Percentiles rank a stretch among this genome's conserved stretches.
phyloP scores from a whole-genome alignment of 2,329 filamentous ascomycete genomes.

The Dothistroma pini region DNA sequence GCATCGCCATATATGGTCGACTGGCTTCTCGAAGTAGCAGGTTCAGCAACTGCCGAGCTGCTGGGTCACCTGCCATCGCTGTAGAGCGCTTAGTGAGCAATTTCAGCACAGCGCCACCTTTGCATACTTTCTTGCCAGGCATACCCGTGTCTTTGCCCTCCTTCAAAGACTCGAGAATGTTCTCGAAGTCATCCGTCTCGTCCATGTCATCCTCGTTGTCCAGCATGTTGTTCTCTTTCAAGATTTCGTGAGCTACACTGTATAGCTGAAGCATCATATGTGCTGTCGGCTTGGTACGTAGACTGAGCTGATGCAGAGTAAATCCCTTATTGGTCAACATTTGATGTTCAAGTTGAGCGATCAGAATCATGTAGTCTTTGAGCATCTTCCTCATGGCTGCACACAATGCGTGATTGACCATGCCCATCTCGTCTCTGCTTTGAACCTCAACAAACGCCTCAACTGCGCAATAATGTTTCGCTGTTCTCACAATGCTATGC shows the following conservation, averaged over 20 bases:
- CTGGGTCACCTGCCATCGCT: constrained; percentile 89
- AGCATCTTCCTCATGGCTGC: constrained; percentile 88
- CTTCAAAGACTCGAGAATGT: constrained; percentile 83
- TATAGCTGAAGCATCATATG: constrained; percentile 93
- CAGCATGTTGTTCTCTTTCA: constrained; percentile 81
- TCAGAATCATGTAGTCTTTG: constrained; percentile 88
- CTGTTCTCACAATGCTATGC: constrained; percentile 85
- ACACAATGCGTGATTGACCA: constrained; percentile 92
- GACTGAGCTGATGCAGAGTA: constrained; percentile 86
- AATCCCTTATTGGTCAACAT: constrained; percentile 84
- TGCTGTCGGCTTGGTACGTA: constrained; percentile 84
- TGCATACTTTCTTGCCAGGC: constrained; percentile 86
- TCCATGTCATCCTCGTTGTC: constrained; percentile 67
- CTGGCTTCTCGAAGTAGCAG: constrained; percentile 82
- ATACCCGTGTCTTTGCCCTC: constrained; percentile 83
- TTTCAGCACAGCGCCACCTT: constrained; percentile 91
- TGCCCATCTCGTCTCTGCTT: constrained; percentile 86
- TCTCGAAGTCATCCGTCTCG: constrained; percentile 77
- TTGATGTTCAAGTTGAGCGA: constrained; percentile 91
- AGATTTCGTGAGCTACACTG: constrained; percentile 77
- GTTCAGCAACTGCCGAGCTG: constrained; percentile 76
- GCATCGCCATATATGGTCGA: constrained; percentile 93
- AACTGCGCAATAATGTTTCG: constrained; percentile 85
- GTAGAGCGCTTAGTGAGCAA: constrained; percentile 80
- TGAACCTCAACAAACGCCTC: constrained; percentile 94